Evolutionary conservation across 257 asterid genomes (phyloP).

Genomic region (Cynanchum wilfordii): DNA sequence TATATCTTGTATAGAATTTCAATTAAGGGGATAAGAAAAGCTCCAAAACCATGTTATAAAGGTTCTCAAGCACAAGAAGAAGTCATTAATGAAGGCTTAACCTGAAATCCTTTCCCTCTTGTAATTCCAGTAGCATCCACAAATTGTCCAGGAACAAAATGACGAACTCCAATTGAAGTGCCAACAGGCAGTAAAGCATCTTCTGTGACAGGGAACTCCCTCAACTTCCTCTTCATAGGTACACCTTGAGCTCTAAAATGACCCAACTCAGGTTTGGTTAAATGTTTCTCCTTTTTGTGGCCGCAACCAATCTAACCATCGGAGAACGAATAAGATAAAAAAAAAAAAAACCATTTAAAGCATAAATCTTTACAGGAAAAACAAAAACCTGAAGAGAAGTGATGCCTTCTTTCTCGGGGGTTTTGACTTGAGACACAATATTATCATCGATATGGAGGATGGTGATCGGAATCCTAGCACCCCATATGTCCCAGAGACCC

Average conservation of each 20-base stretch:
- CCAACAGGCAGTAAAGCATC: constrained; percentile 97
- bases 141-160: constrained; percentile 90
- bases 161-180: constrained; percentile 69
- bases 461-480: constrained; percentile 73
- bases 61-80: not conserved
- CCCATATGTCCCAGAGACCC: constrained; percentile 98
- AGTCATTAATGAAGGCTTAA: constrained; percentile 7
- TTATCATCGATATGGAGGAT: constrained; percentile 89
- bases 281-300: constrained; percentile 91
- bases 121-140: constrained; percentile 84
- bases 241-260: constrained; percentile 97
- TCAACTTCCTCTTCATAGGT: constrained; percentile 89
- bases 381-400: constrained; percentile 71
- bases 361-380: not conserved
- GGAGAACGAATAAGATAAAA: constrained; percentile 2
- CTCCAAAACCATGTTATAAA: not conserved
- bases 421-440: constrained; percentile 84
- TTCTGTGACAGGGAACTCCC: constrained; percentile 86
- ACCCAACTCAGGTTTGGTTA: constrained; percentile 86
- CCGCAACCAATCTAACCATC: constrained; percentile 80
- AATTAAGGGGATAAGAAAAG: not conserved
- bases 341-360: not conserved
- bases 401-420: constrained; percentile 76
- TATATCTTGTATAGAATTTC: too few relatives aligned
- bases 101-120: constrained; percentile 97